A percentile compares a stretch with the other conserved stretches of the same genome.
Conservation (phyloP, 1,284 basidiomycete species). For the Sanguinoderma infundibulare region DNA sequence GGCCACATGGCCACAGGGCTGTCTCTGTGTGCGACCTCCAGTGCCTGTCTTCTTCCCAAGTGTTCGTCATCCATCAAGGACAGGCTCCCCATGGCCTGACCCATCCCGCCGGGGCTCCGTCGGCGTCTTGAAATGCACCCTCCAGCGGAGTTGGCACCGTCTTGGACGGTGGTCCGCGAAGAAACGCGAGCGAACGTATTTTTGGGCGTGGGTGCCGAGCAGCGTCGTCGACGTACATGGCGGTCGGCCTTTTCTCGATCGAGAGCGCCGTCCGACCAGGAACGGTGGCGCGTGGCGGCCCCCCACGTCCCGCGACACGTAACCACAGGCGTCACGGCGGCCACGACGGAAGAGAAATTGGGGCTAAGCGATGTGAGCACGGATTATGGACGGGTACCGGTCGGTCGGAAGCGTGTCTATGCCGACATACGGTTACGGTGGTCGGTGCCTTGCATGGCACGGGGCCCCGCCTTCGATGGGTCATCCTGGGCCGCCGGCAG, state of each 20-base stretch:
- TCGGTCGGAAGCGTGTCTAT: background rate
- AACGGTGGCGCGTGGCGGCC: no score
- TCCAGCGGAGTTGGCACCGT: background rate
- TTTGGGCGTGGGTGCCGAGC: conserved; percentile 20
- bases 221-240: background rate
- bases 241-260: no score
- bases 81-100: background rate
- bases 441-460: background rate
- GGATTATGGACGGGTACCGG: background rate
- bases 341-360: no score
- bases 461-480: background rate
- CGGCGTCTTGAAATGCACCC: background rate
- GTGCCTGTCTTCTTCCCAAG: background rate
- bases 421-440: background rate
- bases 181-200: conserved; percentile 8
- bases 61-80: no score
- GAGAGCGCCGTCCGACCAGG: no score
- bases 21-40: background rate
- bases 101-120: conserved; percentile 12
- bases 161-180: background rate
- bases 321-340: conserved; percentile 1
- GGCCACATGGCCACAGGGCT: background rate
- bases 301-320: no score
- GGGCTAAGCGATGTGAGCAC: background rate
- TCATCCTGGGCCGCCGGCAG: background rate